Percentiles rank a stretch among this genome's conserved stretches.
phyloP scores from a whole-genome alignment of 2,329 filamentous ascomycete genomes.

The Colletotrichum sp. region DNA sequence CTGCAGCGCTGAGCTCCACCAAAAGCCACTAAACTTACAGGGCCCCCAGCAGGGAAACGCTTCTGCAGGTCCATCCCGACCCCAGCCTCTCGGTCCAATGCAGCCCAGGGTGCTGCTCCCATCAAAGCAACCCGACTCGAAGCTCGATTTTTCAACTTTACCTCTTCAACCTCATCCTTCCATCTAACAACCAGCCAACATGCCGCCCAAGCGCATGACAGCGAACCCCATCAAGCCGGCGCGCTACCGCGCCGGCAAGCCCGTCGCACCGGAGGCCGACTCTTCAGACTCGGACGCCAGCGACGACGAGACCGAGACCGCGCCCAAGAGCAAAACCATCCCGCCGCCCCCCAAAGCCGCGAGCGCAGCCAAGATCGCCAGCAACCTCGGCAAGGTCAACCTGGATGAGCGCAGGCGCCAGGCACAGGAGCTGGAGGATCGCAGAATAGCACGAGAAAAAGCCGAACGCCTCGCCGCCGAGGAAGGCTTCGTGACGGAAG shows the following conservation, averaged over 20 bases:
- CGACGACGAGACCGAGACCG: constrained; percentile 39
- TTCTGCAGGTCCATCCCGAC: neutral
- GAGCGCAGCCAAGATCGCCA: constrained; percentile 62
- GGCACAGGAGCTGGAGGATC: constrained; percentile 51
- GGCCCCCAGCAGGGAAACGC: neutral
- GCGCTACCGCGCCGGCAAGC: constrained; percentile 87
- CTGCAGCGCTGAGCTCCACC: neutral
- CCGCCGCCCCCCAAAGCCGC: constrained; percentile 62
- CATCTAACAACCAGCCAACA: constrained; percentile 28
- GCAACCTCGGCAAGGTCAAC: constrained; percentile 57
- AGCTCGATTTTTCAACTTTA: neutral
- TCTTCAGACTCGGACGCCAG: constrained; percentile 58
- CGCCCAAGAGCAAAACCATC: constrained; percentile 32
- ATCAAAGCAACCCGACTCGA: neutral
- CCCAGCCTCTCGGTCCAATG: neutral
- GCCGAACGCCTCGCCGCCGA: constrained; percentile 59
- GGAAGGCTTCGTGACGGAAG: constrained; percentile 68
- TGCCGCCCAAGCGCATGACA: constrained; percentile 87
- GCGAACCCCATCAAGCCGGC: constrained; percentile 83
- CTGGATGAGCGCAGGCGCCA: constrained; percentile 51
- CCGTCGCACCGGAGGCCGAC: constrained; percentile 54
- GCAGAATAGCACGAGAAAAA: constrained; percentile 51
- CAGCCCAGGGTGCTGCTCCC: neutral
- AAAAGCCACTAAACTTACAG: constrained; percentile 14
- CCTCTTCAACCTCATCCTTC: neutral